phyloP scores from a whole-genome alignment of 192 early-diverging fungal species.

The Dimargaris cristalligena region DNA sequence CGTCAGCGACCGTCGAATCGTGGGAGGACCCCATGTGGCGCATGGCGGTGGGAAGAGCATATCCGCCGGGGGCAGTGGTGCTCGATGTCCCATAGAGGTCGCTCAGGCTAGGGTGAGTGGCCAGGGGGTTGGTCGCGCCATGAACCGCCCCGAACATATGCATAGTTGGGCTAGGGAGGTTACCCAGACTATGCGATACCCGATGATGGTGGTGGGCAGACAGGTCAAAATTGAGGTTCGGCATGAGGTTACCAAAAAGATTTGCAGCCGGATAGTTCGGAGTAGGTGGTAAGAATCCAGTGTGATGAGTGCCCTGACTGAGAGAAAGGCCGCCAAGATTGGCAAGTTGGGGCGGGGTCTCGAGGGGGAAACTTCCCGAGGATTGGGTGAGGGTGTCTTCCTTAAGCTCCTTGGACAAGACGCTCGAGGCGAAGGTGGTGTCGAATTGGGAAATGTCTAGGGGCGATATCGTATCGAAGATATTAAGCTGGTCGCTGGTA shows the following conservation, averaged over 20 bases:
- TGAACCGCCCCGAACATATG: too few species aligned
- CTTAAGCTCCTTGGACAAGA: conserved; percentile 1
- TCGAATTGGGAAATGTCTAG: not conserved
- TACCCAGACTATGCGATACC: too few species aligned
- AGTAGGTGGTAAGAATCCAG: too few species aligned
- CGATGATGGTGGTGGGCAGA: too few species aligned
- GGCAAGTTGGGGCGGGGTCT: not conserved
- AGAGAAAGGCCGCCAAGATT: not conserved
- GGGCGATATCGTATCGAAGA: not conserved
- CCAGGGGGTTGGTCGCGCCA: too few species aligned
- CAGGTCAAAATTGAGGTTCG: too few species aligned
- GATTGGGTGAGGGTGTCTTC: not conserved
- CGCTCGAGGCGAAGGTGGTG: not conserved
- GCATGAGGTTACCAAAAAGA: too few species aligned
- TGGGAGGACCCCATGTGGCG: not conserved
- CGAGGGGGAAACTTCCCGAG: not conserved
- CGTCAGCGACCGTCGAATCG: not conserved
- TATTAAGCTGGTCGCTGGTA: not conserved
- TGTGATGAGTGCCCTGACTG: not conserved
- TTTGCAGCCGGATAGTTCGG: too few species aligned
- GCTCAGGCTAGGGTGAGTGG: not conserved
- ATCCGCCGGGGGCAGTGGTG: not conserved
- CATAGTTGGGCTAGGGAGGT: too few species aligned
- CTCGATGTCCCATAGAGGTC: not conserved
- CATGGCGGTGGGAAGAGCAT: not conserved